A percentile compares a stretch with the other conserved stretches of the same genome.
Conservation (phyloP, 768 basidiomycete species). For the Suillus brevipes region DNA sequence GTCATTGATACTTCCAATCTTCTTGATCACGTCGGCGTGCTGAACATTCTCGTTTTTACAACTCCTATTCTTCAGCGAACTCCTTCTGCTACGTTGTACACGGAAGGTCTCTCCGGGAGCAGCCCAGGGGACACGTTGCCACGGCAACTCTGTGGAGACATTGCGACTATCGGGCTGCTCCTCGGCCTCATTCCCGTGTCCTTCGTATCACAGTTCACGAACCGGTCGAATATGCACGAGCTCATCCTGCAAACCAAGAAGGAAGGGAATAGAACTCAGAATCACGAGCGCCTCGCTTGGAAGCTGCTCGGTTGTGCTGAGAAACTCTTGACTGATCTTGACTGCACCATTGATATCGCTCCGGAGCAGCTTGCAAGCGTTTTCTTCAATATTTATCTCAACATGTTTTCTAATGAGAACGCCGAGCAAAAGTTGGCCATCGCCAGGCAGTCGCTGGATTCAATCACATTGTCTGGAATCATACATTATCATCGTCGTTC, state of each 20-base stretch:
- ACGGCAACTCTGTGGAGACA: not conserved
- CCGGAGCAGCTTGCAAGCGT: not conserved
- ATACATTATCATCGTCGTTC: not conserved
- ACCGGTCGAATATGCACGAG: not conserved
- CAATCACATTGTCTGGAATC: not conserved
- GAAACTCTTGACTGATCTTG: not conserved
- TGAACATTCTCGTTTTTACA: too few relatives aligned
- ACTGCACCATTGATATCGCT: not conserved
- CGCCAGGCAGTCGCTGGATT: not conserved
- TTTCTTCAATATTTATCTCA: not conserved
- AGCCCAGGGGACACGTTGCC: too few relatives aligned
- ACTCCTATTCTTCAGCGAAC: too few relatives aligned
- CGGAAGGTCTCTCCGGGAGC: too few relatives aligned
- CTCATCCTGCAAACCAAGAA: too few relatives aligned
- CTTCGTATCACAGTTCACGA: not conserved
- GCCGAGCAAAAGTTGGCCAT: not conserved
- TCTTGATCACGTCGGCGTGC: too few relatives aligned
- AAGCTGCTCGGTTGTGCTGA: not conserved
- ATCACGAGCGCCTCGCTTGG: not conserved
- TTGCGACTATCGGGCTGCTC: not conserved
- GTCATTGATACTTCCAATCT: too few relatives aligned
- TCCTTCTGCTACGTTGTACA: too few relatives aligned
- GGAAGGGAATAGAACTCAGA: not conserved
- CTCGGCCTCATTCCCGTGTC: not conserved
- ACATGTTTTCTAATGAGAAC: not conserved